Evolutionary conservation across 2,329 filamentous ascomycete genomes (phyloP).

Genomic region (Fusarium fujikuroi): DNA sequence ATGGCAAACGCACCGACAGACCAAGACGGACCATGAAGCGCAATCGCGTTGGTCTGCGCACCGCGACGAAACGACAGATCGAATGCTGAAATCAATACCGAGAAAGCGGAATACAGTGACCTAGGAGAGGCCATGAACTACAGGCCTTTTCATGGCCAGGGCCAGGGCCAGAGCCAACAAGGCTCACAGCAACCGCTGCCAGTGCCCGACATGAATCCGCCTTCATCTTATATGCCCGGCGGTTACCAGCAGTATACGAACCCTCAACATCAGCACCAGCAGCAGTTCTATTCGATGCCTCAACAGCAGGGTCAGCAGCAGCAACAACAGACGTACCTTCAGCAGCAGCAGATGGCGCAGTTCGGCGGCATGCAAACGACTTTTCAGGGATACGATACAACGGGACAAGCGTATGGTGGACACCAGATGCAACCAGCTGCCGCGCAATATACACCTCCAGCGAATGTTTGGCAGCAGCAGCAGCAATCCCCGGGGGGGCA

Average conservation of each 20-base stretch:
- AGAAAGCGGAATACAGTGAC: neutral
- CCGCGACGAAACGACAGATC: constrained; percentile 40
- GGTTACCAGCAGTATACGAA: constrained; percentile 45
- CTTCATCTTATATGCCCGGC: constrained; percentile 32
- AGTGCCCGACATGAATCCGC: constrained; percentile 35
- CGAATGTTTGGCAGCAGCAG: constrained; percentile 50
- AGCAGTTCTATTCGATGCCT: constrained; percentile 42
- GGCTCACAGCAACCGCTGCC: constrained; percentile 42
- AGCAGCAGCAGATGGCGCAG: constrained; percentile 43
- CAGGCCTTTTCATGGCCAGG: constrained; percentile 46
- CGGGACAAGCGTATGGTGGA: constrained; percentile 29
- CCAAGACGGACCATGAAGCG: constrained; percentile 41
- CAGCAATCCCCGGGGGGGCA: constrained; percentile 45
- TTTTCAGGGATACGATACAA: constrained; percentile 42
- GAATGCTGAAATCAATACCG: constrained; percentile 34
- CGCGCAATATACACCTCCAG: constrained; percentile 40
- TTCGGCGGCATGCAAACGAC: constrained; percentile 37
- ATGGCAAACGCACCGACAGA: constrained; percentile 16
- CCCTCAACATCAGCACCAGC: constrained; percentile 39
- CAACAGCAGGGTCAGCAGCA: constrained; percentile 41
- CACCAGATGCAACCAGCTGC: constrained; percentile 41
- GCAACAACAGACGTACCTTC: constrained; percentile 41
- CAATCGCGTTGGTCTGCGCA: constrained; percentile 45
- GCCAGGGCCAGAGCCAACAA: constrained; percentile 44
- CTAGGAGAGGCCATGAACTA: constrained; percentile 50